A percentile compares a stretch with the other conserved stretches of the same genome.
phyloP scores from a whole-genome alignment of 805 yeast species.

The Blastobotrys americana region DNA sequence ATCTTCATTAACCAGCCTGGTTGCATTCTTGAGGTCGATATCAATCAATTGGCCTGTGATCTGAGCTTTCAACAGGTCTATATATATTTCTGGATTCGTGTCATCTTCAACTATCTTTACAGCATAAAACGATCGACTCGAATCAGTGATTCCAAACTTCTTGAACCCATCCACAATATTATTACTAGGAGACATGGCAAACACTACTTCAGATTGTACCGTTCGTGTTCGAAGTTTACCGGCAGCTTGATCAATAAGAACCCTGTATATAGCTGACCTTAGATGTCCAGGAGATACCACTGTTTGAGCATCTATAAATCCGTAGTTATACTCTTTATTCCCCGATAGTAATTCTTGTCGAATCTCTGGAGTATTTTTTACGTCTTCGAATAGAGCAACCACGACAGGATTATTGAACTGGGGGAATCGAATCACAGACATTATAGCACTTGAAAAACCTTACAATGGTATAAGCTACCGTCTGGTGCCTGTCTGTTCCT shows the following conservation, averaged over 20 bases:
- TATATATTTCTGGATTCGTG: conserved; percentile 18
- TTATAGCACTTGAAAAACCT: too few relatives aligned
- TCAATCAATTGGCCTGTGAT: conserved; percentile 15
- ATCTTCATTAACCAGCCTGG: conserved; percentile 8
- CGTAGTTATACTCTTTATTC: conserved; percentile 47
- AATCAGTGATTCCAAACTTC: conserved; percentile 59
- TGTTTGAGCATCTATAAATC: conserved; percentile 55
- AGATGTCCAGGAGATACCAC: conserved; percentile 58
- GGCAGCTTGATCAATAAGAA: conserved; percentile 44
- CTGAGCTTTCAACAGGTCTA: conserved; percentile 7
- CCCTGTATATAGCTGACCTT: conserved; percentile 51
- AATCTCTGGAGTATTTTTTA: conserved; percentile 40
- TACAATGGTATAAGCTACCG: too few relatives aligned
- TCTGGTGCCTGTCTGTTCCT: too few relatives aligned
- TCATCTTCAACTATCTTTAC: conserved; percentile 37
- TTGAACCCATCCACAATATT: conserved; percentile 59
- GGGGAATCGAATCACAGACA: conserved; percentile 29
- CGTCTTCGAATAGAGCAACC: conserved; percentile 40
- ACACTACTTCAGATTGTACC: conserved; percentile 64
- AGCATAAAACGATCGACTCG: conserved; percentile 40
- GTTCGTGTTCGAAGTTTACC: conserved; percentile 53
- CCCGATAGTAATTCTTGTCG: conserved; percentile 40
- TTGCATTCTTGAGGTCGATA: conserved; percentile 9
- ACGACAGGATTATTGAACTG: conserved; percentile 39
- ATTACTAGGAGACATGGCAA: conserved; percentile 52